Evolutionary conservation across 352 stramenopile species (phyloP), one percentile per base, ranked within the genome.

Genomic region (Pythium aquatile): DNA sequence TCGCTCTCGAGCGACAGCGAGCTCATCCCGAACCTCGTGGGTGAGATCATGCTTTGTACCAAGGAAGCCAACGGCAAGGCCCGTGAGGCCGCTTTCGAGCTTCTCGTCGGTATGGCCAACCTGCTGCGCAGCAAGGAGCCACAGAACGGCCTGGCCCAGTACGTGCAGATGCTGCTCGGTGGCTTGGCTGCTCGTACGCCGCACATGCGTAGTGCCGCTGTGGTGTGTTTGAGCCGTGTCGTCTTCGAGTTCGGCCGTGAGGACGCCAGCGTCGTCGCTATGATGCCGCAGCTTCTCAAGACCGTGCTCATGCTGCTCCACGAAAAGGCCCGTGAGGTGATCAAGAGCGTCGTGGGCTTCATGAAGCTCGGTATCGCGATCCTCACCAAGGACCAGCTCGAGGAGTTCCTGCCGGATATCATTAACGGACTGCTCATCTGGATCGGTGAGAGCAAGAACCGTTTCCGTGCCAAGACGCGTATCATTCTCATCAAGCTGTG

Each of bases 21-120:
- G 59, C 71, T 98, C 17, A 89, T 97, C 58, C 87, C 92, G 42
- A 91, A 90, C 65, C 84, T 98, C 28, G 84, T 98, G n/a, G 90
- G 90, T 26, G 96, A 99, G 76, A 97, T 98, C 54, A 89, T 99
- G 58, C 77, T 99, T 24, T 98, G 94, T 72, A 96, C 97, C 17
- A 99, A 99, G 76, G 96, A 99, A 73, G 93, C 93, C 11, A 99
- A 99, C 62, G 91, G 83, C 40, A 98, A 98, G 68, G 97, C 96
- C 29, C 83, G 87, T 46, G 87, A 96, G 68, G 85, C 85, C 14
- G 87, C 87, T 20, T 96, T 96, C 46, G 85, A 93, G 71, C 65
- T 97, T 58, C 67, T 96, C 52, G 72, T 97, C 32, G 84, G 85
- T 33, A 94, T 96, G 86, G 85, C 85, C 14, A 76, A 88, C 65